A percentile compares a stretch with the other conserved stretches of the same genome.
phyloP scores from a whole-genome alignment of 305 asterid genomes.

The Solanum hybrid region DNA sequence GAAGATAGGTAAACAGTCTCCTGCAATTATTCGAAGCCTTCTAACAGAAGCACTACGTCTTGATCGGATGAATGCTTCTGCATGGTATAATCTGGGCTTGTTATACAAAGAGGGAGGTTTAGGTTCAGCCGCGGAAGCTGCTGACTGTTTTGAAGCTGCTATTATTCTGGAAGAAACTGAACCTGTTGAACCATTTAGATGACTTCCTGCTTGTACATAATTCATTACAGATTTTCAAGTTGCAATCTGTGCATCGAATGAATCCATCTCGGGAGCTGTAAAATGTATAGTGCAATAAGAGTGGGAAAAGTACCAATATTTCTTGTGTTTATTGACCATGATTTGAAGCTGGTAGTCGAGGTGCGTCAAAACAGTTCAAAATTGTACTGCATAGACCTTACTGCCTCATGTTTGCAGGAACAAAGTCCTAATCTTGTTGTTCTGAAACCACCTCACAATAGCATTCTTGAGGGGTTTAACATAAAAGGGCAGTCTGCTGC shows the following conservation, averaged over 20 bases:
- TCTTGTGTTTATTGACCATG: neutral
- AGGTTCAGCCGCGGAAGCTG: conserved; percentile 45
- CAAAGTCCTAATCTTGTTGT: neutral
- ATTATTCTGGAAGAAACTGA: conserved; percentile 52
- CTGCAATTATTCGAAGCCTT: conserved; percentile 44
- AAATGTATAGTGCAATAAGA: neutral
- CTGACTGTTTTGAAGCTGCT: conserved; percentile 82
- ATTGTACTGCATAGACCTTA: neutral
- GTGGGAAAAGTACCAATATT: neutral
- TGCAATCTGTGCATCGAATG: neutral
- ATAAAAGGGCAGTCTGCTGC: neutral
- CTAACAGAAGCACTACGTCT: conserved; percentile 64
- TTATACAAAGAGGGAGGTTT: conserved; percentile 49
- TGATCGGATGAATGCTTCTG: conserved; percentile 53
- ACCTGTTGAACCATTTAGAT: conserved; percentile 80
- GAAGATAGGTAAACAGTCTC: conserved; percentile 33
- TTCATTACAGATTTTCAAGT: neutral
- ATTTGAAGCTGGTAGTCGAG: neutral
- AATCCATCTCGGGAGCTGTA: neutral
- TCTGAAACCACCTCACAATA: neutral
- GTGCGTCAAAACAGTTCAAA: neutral
- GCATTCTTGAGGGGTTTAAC: neutral
- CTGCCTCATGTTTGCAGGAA: neutral
- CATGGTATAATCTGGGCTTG: conserved; percentile 81
- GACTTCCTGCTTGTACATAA: conserved; percentile 13